These are phyloP conservation scores for Erodium moschatum DNA, from an alignment of 441 rosid species.

Conservation along the genomic window DNA sequence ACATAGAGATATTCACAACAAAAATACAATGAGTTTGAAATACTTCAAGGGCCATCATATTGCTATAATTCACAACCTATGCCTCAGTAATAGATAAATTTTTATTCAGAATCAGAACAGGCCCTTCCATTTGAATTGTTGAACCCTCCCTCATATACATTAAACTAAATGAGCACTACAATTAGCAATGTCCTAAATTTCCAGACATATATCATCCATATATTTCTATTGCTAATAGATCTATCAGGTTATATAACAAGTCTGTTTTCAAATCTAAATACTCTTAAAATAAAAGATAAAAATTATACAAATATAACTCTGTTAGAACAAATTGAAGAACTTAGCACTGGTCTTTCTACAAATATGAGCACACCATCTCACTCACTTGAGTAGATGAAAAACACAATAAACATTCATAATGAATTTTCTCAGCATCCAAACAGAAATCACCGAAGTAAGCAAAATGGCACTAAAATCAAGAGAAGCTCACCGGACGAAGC, in stretches of 20 bases:
- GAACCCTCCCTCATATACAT: not conserved
- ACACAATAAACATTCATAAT: not conserved
- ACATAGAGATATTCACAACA: not conserved
- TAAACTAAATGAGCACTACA: not conserved
- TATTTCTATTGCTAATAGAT: not conserved
- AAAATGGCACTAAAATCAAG: not conserved
- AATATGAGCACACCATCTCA: not conserved
- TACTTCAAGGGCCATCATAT: not conserved
- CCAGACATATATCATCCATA: not conserved
- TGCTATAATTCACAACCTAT: not conserved
- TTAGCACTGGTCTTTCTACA: not conserved
- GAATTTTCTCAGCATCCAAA: not conserved
- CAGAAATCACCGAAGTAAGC: not conserved
- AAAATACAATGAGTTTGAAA: not conserved
- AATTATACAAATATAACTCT: not conserved
- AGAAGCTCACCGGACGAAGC: slow-evolving; percentile 41
- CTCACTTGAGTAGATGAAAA: not conserved
- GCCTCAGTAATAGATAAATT: not conserved
- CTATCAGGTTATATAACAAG: not conserved
- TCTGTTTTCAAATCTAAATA: not conserved
- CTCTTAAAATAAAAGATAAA: not conserved
- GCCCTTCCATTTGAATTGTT: not conserved
- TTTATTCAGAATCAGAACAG: not conserved
- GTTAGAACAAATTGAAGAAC: not conserved
- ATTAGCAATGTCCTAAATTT: not conserved